Conservation (phyloP, 2,329 filamentous ascomycete genomes). For the Trichoderma atroviride region DNA sequence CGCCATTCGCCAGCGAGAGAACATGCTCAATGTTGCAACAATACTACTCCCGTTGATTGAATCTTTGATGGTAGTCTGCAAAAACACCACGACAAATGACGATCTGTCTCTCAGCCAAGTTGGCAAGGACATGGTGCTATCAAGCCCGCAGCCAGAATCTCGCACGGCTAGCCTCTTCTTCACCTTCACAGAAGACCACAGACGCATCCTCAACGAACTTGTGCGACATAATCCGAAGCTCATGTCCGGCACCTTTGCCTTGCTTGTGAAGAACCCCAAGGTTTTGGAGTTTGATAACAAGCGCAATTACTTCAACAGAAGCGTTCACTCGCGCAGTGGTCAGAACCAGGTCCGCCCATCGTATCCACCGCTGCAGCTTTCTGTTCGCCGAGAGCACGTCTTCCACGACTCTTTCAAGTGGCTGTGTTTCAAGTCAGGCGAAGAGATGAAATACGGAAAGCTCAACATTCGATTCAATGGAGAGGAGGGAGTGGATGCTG, state of each 20-base stretch:
- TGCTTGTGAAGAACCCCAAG: slow-evolving; percentile 97
- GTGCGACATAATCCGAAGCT: slow-evolving; percentile 96
- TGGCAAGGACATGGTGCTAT: slow-evolving; percentile 69
- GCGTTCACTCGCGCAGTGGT: slow-evolving; percentile 73
- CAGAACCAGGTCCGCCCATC: slow-evolving; percentile 70
- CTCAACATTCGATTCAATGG: slow-evolving; percentile 96
- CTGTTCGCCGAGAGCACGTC: slow-evolving; percentile 89
- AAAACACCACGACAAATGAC: slow-evolving; percentile 86
- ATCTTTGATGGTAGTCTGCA: slow-evolving; percentile 98
- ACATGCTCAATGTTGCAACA: slow-evolving; percentile 95
- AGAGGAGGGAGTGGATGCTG: slow-evolving; percentile 96
- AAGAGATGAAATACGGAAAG: slow-evolving; percentile 99
- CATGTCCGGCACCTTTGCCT: slow-evolving; percentile 96
- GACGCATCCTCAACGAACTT: slow-evolving; percentile 95
- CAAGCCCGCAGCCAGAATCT: slow-evolving; percentile 74
- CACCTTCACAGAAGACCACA: slow-evolving; percentile 94
- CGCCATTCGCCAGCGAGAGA: slow-evolving; percentile 87
- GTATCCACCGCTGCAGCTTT: slow-evolving; percentile 75
- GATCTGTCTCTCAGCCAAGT: slow-evolving; percentile 53
- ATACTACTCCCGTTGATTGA: slow-evolving; percentile 94
- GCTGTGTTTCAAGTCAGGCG: slow-evolving; percentile 94
- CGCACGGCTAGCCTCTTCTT: slow-evolving; percentile 93
- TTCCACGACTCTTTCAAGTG: slow-evolving; percentile 98
- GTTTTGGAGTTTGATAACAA: slow-evolving; percentile 99
- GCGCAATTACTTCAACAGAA: slow-evolving; percentile 96